Conservation (phyloP, 139 green algal species). For the Coelastrella sp. region DNA sequence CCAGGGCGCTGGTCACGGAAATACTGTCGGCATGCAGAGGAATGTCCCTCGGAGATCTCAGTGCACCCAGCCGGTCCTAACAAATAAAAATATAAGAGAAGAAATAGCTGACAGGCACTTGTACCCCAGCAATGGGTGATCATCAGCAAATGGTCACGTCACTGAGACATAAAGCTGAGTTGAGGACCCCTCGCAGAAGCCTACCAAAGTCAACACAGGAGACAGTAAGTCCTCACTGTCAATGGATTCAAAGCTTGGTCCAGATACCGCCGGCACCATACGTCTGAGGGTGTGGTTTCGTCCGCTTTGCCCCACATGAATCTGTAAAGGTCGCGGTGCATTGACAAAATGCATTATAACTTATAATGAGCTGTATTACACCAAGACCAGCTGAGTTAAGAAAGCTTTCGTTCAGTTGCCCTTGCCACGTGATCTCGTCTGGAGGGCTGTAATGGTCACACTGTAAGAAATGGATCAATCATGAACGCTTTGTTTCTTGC, state of each 20-base stretch:
- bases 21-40: background rate
- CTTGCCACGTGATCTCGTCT: too few species aligned
- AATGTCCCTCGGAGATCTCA: too few species aligned
- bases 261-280: background rate
- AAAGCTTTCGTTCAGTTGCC: too few species aligned
- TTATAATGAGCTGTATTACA: too few species aligned
- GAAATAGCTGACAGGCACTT: too few species aligned
- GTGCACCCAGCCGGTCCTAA: background rate
- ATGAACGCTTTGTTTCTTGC: too few species aligned
- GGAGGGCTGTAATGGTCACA: too few species aligned
- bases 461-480: too few species aligned
- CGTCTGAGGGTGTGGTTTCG: background rate
- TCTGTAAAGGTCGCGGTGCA: background rate
- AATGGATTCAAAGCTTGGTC: conserved; percentile 30
- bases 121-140: too few species aligned
- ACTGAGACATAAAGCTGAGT: background rate
- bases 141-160: background rate
- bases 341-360: background rate
- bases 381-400: too few species aligned
- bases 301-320: background rate
- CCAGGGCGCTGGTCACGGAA: background rate
- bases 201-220: background rate
- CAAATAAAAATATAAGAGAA: background rate
- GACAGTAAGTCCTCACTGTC: conserved; percentile 22
- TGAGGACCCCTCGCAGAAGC: background rate